Evolutionary conservation across 768 basidiomycete species (phyloP), one percentile per base, ranked within the genome.

Genomic region (Auricularia sp.): DNA sequence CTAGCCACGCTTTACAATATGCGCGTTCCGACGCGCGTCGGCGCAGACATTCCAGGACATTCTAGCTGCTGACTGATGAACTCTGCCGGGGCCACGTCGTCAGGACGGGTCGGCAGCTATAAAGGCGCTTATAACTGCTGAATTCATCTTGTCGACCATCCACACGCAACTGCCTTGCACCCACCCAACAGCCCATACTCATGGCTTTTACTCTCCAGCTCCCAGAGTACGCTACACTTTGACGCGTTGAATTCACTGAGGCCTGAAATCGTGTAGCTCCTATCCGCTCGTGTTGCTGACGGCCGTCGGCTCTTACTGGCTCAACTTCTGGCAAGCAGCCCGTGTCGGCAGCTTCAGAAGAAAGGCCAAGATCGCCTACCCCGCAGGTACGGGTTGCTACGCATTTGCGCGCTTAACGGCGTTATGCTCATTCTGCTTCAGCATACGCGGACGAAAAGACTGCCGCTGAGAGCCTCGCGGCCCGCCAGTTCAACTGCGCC

Each of bases 401-500:
- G 29, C 56, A 13, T 24, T 24, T 14, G 29, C 29, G 29, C 29
- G 14, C 56, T 10, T 29, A 34, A 24, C 13, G 18, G 34, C 11
- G 13, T 24, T 33, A 34, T n/a, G 24, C 56, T 59, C 16, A 59
- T 34, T 24, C 56, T 34, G 56, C 29, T n/a, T 54, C 56, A 59
- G 56, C 34, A 29, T 59, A 59, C 34, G 56, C 56, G 6, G 29
- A 24, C 29, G 56, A 6, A 18, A 34, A 59, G 18, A 14, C 14
- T 6, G 56, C 56, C 4, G 29, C 14, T 5, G 21, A 14, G 14
- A 35, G 33, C 34, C 34, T 33, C 24, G 10, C 8, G 6, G 34
- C 24, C 7, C 14, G 7, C 8, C 56, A 59, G 56, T 67, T 67
- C 63, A 67, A 67, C 66, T 67, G 66, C 39, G 63, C 66, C 24